Base-by-base conservation (phyloP, 495 filamentous ascomycete genomes). In the Penicillium canariense region DNA sequence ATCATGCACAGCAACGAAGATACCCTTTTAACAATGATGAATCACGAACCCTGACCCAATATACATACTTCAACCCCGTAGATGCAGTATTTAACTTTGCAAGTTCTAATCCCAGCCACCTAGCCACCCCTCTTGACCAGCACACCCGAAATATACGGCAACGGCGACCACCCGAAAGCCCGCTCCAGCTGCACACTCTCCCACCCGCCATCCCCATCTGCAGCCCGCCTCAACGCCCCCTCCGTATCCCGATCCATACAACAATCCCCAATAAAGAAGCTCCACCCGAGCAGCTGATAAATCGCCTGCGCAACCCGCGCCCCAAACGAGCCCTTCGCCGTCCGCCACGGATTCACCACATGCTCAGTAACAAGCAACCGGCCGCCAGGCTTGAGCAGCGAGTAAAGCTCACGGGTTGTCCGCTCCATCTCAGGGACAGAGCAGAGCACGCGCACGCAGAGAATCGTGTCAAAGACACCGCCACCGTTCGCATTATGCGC, bases 351-450 rank as follows among this genome's bases (percentile, higher is more conserved):
- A 52, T 71, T 70, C 45, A 76, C 72, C 30, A 91, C 85, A 71
- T 92, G 88, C 74, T 92, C 88, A 38, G 81, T 85, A 11, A 89
- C 75, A 38, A 89, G 80, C 80, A 88, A 77, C 36, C 75, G 63
- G 0, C 88, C 88, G 9, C 87, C 88, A 0, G 84, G 83, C 61
- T 80, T 83, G 18, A 92, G 66, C 54, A 85, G 71, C 3, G 59
- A 50, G 69, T 89, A 91, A 49, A 91, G 60, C 46, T 81, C 79
- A 12, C 57, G 62, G 14, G 80, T 78, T 39, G 86, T 83, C 10
- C 60, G 59, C 57, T 82, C 74, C 28, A 86, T 81, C 11, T 83
- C 70, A 1, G 86, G 86, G 48, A 91, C 85, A 46, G 81, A 84
- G 69, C 88, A 92, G 4, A 92, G 73, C 43, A 88, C 89, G 9